phyloP scores from a whole-genome alignment of 208 protist species.

The Crithidia brevicula region DNA sequence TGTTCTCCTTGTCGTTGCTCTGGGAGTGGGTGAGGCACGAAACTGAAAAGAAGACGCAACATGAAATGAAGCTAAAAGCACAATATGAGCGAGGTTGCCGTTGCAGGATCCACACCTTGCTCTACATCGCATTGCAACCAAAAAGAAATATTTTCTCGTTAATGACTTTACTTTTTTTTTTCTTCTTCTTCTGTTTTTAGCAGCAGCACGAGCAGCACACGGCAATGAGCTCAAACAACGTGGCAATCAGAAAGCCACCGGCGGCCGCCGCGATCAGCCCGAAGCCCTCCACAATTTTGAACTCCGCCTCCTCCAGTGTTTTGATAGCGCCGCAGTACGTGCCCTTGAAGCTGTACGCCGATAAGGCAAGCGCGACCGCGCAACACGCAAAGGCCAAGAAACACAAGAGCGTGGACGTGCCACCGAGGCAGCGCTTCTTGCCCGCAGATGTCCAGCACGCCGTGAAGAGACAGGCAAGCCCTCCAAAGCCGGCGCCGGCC shows the following conservation, averaged over 20 bases:
- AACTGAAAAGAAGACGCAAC: background rate
- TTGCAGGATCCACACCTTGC: no score
- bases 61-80: background rate
- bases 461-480: conserved; percentile 9
- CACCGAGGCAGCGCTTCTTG: background rate
- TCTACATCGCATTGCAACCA: no score
- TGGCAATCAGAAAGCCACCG: conserved; percentile 26
- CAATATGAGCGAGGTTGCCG: background rate
- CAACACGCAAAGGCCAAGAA: conserved; percentile 10
- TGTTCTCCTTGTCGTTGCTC: no score
- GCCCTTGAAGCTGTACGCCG: conserved; percentile 5
- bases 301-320: conserved; percentile 9
- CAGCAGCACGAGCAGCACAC: conserved; percentile 6
- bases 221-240: conserved; percentile 1
- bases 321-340: background rate
- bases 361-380: conserved; percentile 1
- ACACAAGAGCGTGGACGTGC: background rate
- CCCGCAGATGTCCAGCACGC: conserved; percentile 9
- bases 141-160: background rate
- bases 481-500: conserved; percentile 1
- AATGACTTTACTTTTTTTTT: background rate
- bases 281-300: conserved; percentile 33
- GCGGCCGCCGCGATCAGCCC: conserved; percentile 19
- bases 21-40: background rate
- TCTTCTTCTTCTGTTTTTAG: background rate